Conservation (phyloP, 768 basidiomycete species). For the Podaxis pistillaris region DNA sequence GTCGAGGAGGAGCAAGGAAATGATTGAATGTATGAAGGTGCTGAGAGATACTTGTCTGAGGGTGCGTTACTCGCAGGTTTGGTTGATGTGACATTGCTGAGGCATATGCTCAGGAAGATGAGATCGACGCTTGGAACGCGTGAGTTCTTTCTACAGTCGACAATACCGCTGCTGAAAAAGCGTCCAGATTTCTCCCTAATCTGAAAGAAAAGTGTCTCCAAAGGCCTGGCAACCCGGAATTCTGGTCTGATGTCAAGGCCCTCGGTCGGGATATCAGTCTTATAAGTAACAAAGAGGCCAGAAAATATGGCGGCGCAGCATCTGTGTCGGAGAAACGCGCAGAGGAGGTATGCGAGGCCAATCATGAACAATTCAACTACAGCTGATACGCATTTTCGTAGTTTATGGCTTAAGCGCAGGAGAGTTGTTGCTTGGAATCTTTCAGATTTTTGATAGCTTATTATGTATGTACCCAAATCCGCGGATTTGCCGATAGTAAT, state of each 20-base stretch:
- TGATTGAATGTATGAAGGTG: constrained; percentile 69
- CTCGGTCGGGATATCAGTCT: constrained; percentile 55
- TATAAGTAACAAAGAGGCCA: constrained; percentile 64
- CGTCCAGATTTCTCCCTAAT: constrained; percentile 55
- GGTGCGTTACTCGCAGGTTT: constrained; percentile 34
- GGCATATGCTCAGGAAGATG: constrained; percentile 60
- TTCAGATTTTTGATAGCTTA: too few relatives aligned
- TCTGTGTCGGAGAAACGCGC: constrained; percentile 53
- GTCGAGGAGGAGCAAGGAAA: constrained; percentile 58
- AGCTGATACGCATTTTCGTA: not conserved
- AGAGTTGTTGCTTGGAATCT: too few relatives aligned
- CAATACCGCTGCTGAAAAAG: not conserved
- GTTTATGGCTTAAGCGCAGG: not conserved
- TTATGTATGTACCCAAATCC: too few relatives aligned
- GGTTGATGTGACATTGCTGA: not conserved
- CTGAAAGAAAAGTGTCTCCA: constrained; percentile 55
- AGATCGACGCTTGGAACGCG: constrained; percentile 82
- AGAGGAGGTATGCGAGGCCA: constrained; percentile 42
- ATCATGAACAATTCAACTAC: not conserved
- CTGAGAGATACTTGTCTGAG: constrained; percentile 67
- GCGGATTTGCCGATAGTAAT: too few relatives aligned
- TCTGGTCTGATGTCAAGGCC: constrained; percentile 60
- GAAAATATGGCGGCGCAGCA: constrained; percentile 55
- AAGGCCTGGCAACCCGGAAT: constrained; percentile 59
- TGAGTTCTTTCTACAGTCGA: constrained; percentile 29